Percentiles rank a stretch among this genome's conserved stretches.
These are phyloP conservation scores for Ascochyta lentis DNA, from an alignment of 2,329 filamentous ascomycete genomes.

Conservation along the genomic window DNA sequence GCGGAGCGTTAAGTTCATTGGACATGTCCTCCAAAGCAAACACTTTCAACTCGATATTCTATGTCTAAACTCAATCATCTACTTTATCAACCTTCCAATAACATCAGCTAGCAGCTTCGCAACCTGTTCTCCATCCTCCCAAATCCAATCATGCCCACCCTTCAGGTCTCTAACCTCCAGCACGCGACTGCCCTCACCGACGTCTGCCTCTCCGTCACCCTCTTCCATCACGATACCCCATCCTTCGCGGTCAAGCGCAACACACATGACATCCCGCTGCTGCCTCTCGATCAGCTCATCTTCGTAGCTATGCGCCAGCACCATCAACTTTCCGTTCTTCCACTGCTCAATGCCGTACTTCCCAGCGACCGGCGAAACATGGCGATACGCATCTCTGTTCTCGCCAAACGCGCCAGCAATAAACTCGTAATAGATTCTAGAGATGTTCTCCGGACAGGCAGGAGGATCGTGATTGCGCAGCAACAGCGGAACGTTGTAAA, in stretches of 20 bases:
- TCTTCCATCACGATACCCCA: slow-evolving; percentile 43
- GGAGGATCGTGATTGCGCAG: slow-evolving; percentile 52
- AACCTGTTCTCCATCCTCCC: slow-evolving; percentile 65
- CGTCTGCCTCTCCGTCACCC: slow-evolving; percentile 34
- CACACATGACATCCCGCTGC: slow-evolving; percentile 65
- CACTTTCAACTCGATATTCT: neutral
- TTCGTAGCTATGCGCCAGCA: slow-evolving; percentile 55
- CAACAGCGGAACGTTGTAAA: slow-evolving; percentile 69
- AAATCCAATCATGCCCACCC: slow-evolving; percentile 69
- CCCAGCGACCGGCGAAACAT: slow-evolving; percentile 60
- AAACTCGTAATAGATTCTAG: slow-evolving; percentile 65
- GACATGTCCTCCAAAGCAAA: slow-evolving; percentile 25
- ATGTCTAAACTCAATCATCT: slow-evolving; percentile 2
- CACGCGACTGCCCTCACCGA: slow-evolving; percentile 35
- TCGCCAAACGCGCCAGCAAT: slow-evolving; percentile 67
- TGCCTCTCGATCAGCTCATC: slow-evolving; percentile 60
- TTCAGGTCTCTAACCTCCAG: slow-evolving; percentile 55
- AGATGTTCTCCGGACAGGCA: slow-evolving; percentile 26
- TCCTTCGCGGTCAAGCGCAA: slow-evolving; percentile 54
- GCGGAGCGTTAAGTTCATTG: slow-evolving; percentile 29
- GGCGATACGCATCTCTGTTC: slow-evolving; percentile 25
- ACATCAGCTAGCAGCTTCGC: slow-evolving; percentile 51
- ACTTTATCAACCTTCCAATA: slow-evolving; percentile 22
- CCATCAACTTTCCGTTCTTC: slow-evolving; percentile 46
- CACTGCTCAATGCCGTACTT: slow-evolving; percentile 53